Conservation (phyloP, 768 basidiomycete species). For the Termitomyces sp. region DNA sequence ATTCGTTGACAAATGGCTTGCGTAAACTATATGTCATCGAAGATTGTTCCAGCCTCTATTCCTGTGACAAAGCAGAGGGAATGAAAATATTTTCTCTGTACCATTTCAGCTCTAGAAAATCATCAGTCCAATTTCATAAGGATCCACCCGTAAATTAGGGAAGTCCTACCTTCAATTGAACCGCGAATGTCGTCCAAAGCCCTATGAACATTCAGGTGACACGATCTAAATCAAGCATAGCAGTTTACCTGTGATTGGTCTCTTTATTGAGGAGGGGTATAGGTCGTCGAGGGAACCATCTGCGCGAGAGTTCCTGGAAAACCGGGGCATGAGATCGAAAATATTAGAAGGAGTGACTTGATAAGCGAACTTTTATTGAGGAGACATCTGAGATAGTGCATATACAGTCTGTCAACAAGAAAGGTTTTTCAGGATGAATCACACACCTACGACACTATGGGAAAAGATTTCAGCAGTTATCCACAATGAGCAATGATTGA, state of each 20-base stretch:
- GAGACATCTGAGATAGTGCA: conserved; percentile 59
- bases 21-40: not conserved
- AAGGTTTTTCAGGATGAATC: not conserved
- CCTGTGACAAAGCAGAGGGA: conserved; percentile 15
- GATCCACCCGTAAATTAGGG: not conserved
- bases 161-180: conserved; percentile 60
- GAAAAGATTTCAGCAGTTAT: not conserved
- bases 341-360: not conserved
- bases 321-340: not conserved
- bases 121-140: not conserved
- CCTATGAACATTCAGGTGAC: conserved; percentile 28
- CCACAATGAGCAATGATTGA: not conserved
- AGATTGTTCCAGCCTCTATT: not conserved
- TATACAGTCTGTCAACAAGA: not conserved
- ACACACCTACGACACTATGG: conserved; percentile 65
- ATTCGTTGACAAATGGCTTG: not conserved
- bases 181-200: conserved; percentile 78
- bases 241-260: conserved; percentile 51
- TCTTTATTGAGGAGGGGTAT: conserved; percentile 25
- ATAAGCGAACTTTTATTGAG: conserved; percentile 58
- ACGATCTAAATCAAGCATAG: conserved; percentile 3
- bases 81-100: conserved; percentile 74
- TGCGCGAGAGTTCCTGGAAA: conserved; percentile 59
- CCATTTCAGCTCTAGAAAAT: conserved; percentile 62
- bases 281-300: conserved; percentile 55